phyloP scores from a whole-genome alignment of 306 rosid genomes.

The Chamaecrista fasciculata region DNA sequence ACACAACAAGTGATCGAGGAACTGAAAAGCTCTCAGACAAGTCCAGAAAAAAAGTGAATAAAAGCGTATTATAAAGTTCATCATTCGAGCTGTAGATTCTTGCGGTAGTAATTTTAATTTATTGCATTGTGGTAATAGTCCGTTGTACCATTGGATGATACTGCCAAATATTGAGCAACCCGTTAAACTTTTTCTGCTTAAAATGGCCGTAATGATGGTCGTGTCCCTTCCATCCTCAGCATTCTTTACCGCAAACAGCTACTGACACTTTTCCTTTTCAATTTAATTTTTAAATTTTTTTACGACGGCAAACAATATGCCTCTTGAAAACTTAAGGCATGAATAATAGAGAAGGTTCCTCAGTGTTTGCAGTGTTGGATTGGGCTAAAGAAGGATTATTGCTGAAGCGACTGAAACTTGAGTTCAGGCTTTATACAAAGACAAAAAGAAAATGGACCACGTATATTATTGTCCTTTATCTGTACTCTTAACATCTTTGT shows the following conservation, averaged over 20 bases:
- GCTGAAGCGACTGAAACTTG: neutral
- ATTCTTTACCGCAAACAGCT: slow-evolving; percentile 18
- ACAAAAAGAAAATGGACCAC: slow-evolving; percentile 28
- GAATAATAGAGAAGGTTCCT: slow-evolving; percentile 21
- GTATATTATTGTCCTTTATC: slow-evolving; percentile 28
- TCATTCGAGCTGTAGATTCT: neutral
- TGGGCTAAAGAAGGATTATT: slow-evolving; percentile 18
- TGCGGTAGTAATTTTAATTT: too few species aligned
- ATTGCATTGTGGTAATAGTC: neutral
- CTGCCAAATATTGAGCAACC: slow-evolving; percentile 1
- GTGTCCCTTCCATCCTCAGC: slow-evolving; percentile 24
- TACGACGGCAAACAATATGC: neutral
- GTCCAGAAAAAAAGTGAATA: neutral
- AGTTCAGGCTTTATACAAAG: slow-evolving; percentile 14
- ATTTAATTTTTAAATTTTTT: too few species aligned
- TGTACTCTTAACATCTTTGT: neutral
- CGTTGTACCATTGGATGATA: neutral
- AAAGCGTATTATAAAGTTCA: neutral
- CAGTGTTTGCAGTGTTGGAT: neutral
- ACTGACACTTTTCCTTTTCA: neutral
- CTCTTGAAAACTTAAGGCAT: slow-evolving; percentile 17
- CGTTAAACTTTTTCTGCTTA: neutral
- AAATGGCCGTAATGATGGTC: slow-evolving; percentile 22
- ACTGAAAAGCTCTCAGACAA: neutral
- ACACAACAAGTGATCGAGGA: slow-evolving; percentile 10